Evolutionary conservation across 164 flowering plant species (phyloP), one percentile per base, ranked within the genome.

Genomic region (Nymphaea colorata): DNA sequence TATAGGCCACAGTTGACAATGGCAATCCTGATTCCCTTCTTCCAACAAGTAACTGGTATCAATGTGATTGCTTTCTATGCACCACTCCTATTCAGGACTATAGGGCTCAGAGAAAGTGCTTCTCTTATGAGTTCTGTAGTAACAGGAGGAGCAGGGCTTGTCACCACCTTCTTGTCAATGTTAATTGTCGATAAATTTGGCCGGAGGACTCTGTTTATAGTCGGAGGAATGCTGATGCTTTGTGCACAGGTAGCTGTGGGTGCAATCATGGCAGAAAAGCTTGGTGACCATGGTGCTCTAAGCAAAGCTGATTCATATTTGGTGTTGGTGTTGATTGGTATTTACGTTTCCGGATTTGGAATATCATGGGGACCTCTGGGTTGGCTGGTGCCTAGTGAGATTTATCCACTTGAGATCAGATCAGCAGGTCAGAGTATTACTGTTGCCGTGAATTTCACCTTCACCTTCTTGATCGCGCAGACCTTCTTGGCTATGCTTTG

Each of bases 331-430:
- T 41, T 76, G 67, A 73, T 76, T 3, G 59, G 61, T 15, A 44
- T 76, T 45, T 76, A 76, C 45, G 79, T 73, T 3, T 73, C 71
- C 36, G 79, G 72, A 3, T 76, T 76, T 25, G 72, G 69, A 5
- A 65, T 59, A 45, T 76, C 76, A 6, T 76, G 79, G 79, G 79
- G 79, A 25, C 79, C 79, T 2, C 18, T 76, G 61, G 79, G 74
- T 17, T 78, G 76, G 63, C 65, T 74, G 61, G 73, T 77, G 43
- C 80, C 80, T 3, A 74, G 80, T 60, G 80, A 77, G 61, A 77
- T 74, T 43, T 74, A 71, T 43, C 80, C 66, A 2, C 25, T 77
- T 67, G 80, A 77, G 69, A 69, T 77, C 43, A 45, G 80, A 42
- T 74, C 80, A 7, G 73, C 71, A 2, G 80, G 73, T n/a, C 79